Conservation (phyloP, 2,329 filamentous ascomycete species). For the Fusarium chlamydosporum region DNA sequence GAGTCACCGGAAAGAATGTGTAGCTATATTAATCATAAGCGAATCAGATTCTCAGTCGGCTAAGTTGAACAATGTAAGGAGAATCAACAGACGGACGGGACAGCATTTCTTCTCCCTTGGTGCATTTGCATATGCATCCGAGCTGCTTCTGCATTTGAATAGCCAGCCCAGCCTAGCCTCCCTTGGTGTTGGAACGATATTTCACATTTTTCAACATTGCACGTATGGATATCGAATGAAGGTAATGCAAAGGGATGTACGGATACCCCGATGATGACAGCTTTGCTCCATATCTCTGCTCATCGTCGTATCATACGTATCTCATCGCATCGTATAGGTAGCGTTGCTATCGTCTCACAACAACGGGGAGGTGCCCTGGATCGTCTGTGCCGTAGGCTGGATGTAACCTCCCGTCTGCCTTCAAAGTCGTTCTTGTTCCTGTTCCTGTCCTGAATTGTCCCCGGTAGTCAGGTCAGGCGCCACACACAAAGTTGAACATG, state of each 20-base stretch:
- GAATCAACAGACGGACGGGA: not conserved
- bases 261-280: not conserved
- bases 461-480: slow-evolving; percentile 42
- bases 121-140: not conserved
- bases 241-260: slow-evolving; percentile 2
- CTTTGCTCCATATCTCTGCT: not conserved
- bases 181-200: slow-evolving; percentile 22
- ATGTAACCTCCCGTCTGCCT: slow-evolving; percentile 5
- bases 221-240: slow-evolving; percentile 1
- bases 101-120: slow-evolving; percentile 23
- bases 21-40: slow-evolving; percentile 14
- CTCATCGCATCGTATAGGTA: slow-evolving; percentile 4
- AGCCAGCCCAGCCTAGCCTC: no score
- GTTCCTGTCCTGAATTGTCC: slow-evolving; percentile 14
- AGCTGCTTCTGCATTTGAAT: not conserved
- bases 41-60: not conserved
- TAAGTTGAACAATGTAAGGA: slow-evolving; percentile 31
- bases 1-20: slow-evolving; percentile 28
- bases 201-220: not conserved
- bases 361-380: slow-evolving; percentile 1
- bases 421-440: slow-evolving; percentile 11
- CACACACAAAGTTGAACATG: slow-evolving; percentile 30
- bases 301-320: not conserved
- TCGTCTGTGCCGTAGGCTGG: slow-evolving; percentile 9
- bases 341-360: slow-evolving; percentile 19